Evolutionary conservation across 768 basidiomycete species (phyloP).

Genomic region (Suillus discolor): DNA sequence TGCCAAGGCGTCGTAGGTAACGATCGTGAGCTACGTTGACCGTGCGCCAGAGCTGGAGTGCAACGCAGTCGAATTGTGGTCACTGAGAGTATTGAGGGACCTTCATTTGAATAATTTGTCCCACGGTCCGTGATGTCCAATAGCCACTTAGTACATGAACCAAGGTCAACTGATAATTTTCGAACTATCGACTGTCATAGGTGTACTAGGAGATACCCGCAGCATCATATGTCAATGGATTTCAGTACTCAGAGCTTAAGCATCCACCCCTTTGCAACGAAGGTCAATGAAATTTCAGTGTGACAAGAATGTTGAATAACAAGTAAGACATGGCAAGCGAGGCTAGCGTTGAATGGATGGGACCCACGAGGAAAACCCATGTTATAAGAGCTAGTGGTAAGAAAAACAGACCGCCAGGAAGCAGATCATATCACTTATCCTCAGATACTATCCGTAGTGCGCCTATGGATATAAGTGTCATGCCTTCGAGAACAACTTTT

Average conservation of each 20-base stretch:
- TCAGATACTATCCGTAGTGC: too few species aligned
- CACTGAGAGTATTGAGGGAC: background rate
- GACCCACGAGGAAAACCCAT: too few species aligned
- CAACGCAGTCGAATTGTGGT: constrained; percentile 4
- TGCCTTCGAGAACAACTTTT: too few species aligned
- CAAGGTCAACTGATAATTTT: background rate
- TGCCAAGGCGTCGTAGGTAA: constrained; percentile 24
- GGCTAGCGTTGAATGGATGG: too few species aligned
- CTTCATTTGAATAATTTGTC: constrained; percentile 3
- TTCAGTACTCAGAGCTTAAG: background rate
- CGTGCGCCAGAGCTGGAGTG: constrained; percentile 5
- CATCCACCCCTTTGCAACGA: background rate
- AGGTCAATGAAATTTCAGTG: background rate
- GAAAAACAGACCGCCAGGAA: too few species aligned
- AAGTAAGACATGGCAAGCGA: too few species aligned
- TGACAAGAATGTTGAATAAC: too few species aligned
- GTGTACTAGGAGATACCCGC: background rate
- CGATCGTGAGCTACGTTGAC: constrained; percentile 17
- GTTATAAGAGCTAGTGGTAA: too few species aligned
- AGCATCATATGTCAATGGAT: background rate
- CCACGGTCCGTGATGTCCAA: background rate
- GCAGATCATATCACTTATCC: too few species aligned
- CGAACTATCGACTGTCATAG: background rate
- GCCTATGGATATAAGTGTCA: too few species aligned
- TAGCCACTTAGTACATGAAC: too few species aligned